Evolutionary conservation across 2,329 filamentous ascomycete species (phyloP), one percentile per base, ranked within the genome.

Genomic region (Fusarium sp.): DNA sequence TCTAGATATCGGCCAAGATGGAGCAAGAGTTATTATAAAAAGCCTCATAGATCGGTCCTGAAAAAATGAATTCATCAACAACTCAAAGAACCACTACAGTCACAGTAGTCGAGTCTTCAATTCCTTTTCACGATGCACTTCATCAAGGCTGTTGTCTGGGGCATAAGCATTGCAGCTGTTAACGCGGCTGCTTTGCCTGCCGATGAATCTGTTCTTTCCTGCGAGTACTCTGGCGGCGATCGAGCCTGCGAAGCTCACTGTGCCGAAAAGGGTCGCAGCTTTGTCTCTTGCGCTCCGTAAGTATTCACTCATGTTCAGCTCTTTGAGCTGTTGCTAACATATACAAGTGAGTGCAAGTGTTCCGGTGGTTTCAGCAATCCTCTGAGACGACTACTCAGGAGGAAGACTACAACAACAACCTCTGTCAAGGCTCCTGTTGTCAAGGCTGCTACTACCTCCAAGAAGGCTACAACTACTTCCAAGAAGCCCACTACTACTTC

Each of bases 161-260:
- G 59, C 16, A 35, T 63, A 23, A 39, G 49, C 38, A 37, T 64
- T 11, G 49, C 59, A 33, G 33, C 38, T 29, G 50, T 29, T 26
- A 63, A 48, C 20, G 58, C 60, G 2, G 60, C 60, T 8, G 60
- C 42, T 23, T 38, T 63, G 37, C 58, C 60, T 6, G 20, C 58
- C 1, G 58, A 31, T 4, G 58, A 35, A 6, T 21, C 47, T 12
- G 21, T 20, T 24, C 9, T 47, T 13, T 11, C 21, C 21, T 63
- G 60, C 58, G 31, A 63, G 10, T 37, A 28, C 21, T 28, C 29
- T 18, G 59, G 46, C 2, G 58, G 58, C 9, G 37, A 52, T 8
- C 20, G 23, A 33, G 58, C 42, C 11, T 63, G 60, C 7, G 29
- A 42, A 24, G 35, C 29, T 48, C n/a, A 63, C 23, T 60, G 57